phyloP scores from a whole-genome alignment of 768 basidiomycete species.

The Lentinula detonsa region DNA sequence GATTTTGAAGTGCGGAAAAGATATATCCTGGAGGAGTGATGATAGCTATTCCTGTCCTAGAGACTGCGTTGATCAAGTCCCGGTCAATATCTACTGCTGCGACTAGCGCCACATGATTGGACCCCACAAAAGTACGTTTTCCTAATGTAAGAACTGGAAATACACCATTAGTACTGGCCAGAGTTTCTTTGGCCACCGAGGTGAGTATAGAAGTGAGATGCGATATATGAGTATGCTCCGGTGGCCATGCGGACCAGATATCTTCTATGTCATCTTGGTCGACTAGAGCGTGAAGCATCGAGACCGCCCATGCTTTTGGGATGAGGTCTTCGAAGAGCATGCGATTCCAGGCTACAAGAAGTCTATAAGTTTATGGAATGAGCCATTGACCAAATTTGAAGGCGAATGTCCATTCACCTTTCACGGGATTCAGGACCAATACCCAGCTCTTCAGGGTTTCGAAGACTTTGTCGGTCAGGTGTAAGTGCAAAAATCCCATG shows the following conservation, averaged over 20 bases:
- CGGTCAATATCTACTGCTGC: background rate
- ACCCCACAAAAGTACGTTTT: constrained; percentile 4
- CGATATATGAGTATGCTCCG: background rate
- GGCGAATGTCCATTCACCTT: constrained; percentile 9
- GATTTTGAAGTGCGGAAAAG: background rate
- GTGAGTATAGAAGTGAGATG: constrained; percentile 10
- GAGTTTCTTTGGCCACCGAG: background rate
- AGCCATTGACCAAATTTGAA: no score
- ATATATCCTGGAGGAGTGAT: background rate
- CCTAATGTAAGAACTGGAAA: background rate
- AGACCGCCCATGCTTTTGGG: constrained; percentile 9
- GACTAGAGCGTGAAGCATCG: constrained; percentile 11
- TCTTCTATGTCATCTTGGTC: constrained; percentile 7
- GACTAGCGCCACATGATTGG: constrained; percentile 1
- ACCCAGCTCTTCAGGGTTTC: constrained; percentile 21
- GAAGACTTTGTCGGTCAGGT: constrained; percentile 21
- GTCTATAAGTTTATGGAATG: constrained; percentile 2
- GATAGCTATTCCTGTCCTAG: background rate
- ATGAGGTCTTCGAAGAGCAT: constrained; percentile 16
- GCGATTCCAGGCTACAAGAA: constrained; percentile 16
- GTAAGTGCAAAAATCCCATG: constrained; percentile 26
- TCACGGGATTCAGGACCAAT: constrained; percentile 14
- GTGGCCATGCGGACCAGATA: constrained; percentile 18
- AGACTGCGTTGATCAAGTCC: background rate
- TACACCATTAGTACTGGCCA: background rate